Base-by-base conservation (phyloP, 768 basidiomycete genomes). In the Calocybe gangraenosa region DNA sequence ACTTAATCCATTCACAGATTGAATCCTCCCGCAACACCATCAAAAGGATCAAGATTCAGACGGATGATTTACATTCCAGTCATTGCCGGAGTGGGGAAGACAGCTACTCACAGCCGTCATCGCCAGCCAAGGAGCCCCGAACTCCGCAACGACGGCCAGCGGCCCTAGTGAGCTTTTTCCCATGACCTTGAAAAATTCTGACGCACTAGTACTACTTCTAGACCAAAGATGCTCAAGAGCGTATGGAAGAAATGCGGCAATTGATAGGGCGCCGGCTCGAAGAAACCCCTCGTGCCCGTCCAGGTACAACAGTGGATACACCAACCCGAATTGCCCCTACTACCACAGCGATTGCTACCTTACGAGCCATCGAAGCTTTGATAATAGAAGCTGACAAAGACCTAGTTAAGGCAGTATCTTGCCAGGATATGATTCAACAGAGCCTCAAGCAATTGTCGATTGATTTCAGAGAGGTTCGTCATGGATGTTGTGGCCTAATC, bases 171-270 rank as follows among this genome's bases (percentile, higher is more conserved):
- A 51, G 64, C 48, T 21, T 13, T 47, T 43, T 6, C 47, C 22
- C 40, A 15, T 43, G 40, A n/a, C 38, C 41, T 20, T 50, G 18
- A 13, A 21, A 28, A 21, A 37, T 3, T 25, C 30, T 25, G 21
- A 38, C 38, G 28, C 3, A 33, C 33, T 11, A 42, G 21, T 40
- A 44, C 1, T 41, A n/a, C n/a, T 15, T 21, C 3, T 52, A 92
- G 89, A 85, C 78, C 10, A 81, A 65, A 57, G 88, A 82, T 44
- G 87, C 88, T 28, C 82, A 81, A 53, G 82, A 82, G 28, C 80
- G 90, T 18, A 74, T 90, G 71, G 81, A 88, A 54, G 90, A 92
- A 61, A 88, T 92, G 88, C 76, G 82, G 32, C 78, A 77, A 51
- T 68, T 89, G 45, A 89, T 92, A 47, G 65, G 69, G 30, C 76